A percentile compares a stretch with the other conserved stretches of the same genome.
phyloP scores from a whole-genome alignment of 768 basidiomycete genomes.

The Cyclocybe cylindracea region DNA sequence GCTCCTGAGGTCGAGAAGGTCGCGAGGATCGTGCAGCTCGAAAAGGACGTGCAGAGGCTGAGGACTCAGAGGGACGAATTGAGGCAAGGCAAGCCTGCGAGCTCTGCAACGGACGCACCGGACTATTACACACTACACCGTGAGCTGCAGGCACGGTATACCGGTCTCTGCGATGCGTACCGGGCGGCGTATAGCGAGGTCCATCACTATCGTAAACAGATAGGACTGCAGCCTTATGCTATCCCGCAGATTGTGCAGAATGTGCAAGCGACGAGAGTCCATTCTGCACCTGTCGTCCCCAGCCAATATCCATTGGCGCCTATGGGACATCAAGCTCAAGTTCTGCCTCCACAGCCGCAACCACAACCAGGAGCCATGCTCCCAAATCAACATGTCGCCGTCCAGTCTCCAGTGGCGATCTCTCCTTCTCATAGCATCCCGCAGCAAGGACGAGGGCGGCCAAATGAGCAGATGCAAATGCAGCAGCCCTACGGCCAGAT shows the following conservation, averaged over 20 bases:
- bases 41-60: constrained; percentile 21
- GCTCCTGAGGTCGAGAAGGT: constrained; percentile 19
- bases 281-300: too few species aligned
- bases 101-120: background rate
- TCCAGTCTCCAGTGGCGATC: background rate
- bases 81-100: background rate
- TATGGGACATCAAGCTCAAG: too few species aligned
- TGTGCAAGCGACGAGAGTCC: too few species aligned
- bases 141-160: constrained; percentile 3
- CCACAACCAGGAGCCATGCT: background rate
- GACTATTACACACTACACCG: background rate
- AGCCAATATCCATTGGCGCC: too few species aligned
- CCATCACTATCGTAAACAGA: background rate
- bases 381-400: background rate
- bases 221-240: background rate
- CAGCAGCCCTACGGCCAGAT: constrained; percentile 5
- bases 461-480: constrained; percentile 2
- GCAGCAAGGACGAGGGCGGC: constrained; percentile 1
- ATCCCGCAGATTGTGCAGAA: background rate
- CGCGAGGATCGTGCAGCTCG: constrained; percentile 19
- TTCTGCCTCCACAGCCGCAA: too few species aligned
- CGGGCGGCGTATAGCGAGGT: constrained; percentile 13
- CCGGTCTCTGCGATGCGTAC: constrained; percentile 8
- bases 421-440: background rate
- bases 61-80: constrained; percentile 9